Conservation (phyloP, 257 asterid species). For the Forsythia suspensa region DNA sequence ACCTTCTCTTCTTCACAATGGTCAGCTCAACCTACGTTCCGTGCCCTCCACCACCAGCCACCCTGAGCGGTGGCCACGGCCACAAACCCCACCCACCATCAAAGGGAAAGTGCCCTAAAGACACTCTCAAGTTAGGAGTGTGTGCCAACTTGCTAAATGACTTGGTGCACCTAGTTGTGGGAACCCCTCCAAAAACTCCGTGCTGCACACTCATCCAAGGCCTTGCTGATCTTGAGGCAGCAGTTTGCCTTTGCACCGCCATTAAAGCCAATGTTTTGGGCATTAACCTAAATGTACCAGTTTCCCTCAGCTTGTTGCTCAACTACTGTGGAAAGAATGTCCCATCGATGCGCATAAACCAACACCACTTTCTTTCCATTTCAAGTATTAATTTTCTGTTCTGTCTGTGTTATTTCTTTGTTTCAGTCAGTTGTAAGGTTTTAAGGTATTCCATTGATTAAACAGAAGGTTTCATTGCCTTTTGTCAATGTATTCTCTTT, state of each 20-base stretch:
- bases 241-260: conserved; percentile 46
- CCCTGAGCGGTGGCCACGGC: neutral
- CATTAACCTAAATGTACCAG: conserved; percentile 34
- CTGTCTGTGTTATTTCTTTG: neutral
- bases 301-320: conserved; percentile 35
- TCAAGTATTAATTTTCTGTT: neutral
- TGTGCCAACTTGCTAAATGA: conserved; percentile 34
- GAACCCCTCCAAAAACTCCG: conserved; percentile 35
- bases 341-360: conserved; percentile 14
- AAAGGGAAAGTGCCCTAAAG: conserved; percentile 28
- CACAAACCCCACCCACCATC: too few species aligned
- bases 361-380: neutral
- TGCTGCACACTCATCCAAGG: conserved; percentile 39
- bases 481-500: neutral
- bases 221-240: conserved; percentile 39
- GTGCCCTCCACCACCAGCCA: conserved; percentile 20
- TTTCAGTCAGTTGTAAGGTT: neutral
- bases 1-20: conserved; percentile 22
- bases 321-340: conserved; percentile 32
- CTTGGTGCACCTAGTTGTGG: conserved; percentile 16
- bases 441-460: neutral
- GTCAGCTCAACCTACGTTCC: conserved; percentile 8
- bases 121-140: conserved; percentile 36
- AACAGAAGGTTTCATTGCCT: neutral
- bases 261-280: conserved; percentile 41